phyloP scores from a whole-genome alignment of 1,284 basidiomycete species.

The Trametes hirsuta region DNA sequence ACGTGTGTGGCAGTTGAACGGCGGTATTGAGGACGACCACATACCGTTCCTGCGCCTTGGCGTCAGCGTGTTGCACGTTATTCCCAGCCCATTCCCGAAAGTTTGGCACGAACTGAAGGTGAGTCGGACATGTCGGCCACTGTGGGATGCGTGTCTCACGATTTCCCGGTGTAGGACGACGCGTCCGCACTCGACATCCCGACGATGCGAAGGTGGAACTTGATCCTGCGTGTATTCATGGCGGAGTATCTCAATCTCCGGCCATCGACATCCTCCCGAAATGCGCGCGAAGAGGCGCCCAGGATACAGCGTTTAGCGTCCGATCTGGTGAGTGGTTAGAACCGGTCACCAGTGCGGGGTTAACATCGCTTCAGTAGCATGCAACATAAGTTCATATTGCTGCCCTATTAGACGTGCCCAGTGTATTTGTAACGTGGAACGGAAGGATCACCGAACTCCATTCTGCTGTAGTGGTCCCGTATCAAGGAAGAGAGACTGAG shows the following conservation, averaged over 20 bases:
- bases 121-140: slow-evolving; percentile 27
- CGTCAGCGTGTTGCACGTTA: slow-evolving; percentile 91
- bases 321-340: slow-evolving; percentile 24
- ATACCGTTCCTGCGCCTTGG: slow-evolving; percentile 86
- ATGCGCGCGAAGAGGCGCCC: background rate
- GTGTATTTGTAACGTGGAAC: slow-evolving; percentile 5
- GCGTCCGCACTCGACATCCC: slow-evolving; percentile 83
- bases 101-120: slow-evolving; percentile 91
- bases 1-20: slow-evolving; percentile 41
- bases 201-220: slow-evolving; percentile 89
- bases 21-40: slow-evolving; percentile 93
- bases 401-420: background rate
- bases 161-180: slow-evolving; percentile 69
- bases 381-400: background rate
- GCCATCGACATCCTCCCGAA: slow-evolving; percentile 34
- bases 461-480: no score
- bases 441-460: no score
- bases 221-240: slow-evolving; percentile 87
- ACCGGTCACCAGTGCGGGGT: background rate
- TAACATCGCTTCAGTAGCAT: slow-evolving; percentile 19
- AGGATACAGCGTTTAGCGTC: slow-evolving; percentile 15
- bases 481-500: no score
- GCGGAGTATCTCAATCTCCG: slow-evolving; percentile 87
- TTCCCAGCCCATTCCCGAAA: slow-evolving; percentile 85
- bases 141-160: background rate